phyloP scores from a whole-genome alignment of 306 rosid species.

The Glycyrrhiza uralensis region DNA sequence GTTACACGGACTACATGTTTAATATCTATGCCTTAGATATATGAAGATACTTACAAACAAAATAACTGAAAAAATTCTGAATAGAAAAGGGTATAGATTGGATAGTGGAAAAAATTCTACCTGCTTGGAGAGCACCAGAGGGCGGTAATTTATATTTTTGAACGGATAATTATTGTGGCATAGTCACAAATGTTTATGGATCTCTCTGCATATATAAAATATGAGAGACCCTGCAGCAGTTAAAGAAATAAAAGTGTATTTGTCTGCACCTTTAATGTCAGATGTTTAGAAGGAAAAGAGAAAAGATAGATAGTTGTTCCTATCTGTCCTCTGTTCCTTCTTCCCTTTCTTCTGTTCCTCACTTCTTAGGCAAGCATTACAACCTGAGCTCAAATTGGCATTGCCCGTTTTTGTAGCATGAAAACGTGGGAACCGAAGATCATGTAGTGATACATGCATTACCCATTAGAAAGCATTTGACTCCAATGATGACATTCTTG shows the following conservation, averaged over 20 bases:
- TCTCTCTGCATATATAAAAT: slow-evolving; percentile 2
- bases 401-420: slow-evolving; percentile 40
- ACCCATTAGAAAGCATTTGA: slow-evolving; percentile 13
- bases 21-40: background rate
- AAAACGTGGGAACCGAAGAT: slow-evolving; percentile 39
- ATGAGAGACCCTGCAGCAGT: background rate
- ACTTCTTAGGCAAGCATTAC: slow-evolving; percentile 8
- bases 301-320: slow-evolving; percentile 30
- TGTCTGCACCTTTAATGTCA: background rate
- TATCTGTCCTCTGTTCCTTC: slow-evolving; percentile 23
- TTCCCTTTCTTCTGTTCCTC: slow-evolving; percentile 24
- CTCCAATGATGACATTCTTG: slow-evolving; percentile 2
- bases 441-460: slow-evolving; percentile 9
- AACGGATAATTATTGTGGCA: background rate
- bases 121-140: slow-evolving; percentile 13
- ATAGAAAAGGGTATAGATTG: background rate
- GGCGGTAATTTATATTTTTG: background rate
- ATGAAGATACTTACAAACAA: background rate
- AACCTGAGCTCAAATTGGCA: slow-evolving; percentile 29
- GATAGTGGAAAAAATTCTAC: background rate
- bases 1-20: background rate
- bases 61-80: too few relatives aligned
- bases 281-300: slow-evolving; percentile 14
- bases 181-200: background rate
- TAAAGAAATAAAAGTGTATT: background rate